phyloP scores from a whole-genome alignment of 129 eudicot genomes.

The Artemisia argyi region DNA sequence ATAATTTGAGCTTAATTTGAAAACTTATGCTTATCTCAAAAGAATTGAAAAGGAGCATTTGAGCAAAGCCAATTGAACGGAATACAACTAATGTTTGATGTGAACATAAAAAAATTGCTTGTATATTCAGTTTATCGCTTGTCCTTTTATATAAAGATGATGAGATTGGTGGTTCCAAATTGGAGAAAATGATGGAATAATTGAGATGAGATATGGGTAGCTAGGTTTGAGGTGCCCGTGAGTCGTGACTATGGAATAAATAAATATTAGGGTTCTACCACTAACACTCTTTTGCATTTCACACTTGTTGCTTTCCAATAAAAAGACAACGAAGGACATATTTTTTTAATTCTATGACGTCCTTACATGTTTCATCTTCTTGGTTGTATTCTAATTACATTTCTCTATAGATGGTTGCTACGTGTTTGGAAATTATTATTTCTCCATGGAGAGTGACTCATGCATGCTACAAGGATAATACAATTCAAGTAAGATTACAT shows the following conservation, averaged over 20 bases:
- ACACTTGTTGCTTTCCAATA: conserved; percentile 32
- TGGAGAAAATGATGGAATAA: conserved; percentile 28
- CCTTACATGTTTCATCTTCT: conserved; percentile 9
- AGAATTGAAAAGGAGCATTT: too few relatives aligned
- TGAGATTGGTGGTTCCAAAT: conserved; percentile 25
- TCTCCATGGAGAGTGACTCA: too few relatives aligned
- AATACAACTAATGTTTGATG: background rate
- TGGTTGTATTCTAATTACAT: conserved; percentile 24
- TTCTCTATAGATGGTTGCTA: background rate
- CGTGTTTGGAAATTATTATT: too few relatives aligned
- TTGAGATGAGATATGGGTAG: conserved; percentile 26
- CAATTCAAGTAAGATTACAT: too few relatives aligned
- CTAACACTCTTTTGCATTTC: conserved; percentile 17
- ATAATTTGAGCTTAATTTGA: too few relatives aligned
- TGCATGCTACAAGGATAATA: too few relatives aligned
- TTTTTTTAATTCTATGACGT: conserved; percentile 15
- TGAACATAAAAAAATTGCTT: conserved; percentile 26
- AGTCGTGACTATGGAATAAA: conserved; percentile 29
- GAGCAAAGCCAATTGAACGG: too few relatives aligned
- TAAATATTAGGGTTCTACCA: conserved; percentile 13
- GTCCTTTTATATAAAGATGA: conserved; percentile 27
- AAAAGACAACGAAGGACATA: background rate
- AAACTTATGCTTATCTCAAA: too few relatives aligned
- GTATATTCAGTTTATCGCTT: conserved; percentile 11
- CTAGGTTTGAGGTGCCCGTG: conserved; percentile 34